Conservation (phyloP, 345 rosid genomes). For the Melaleuca quinquenervia region DNA sequence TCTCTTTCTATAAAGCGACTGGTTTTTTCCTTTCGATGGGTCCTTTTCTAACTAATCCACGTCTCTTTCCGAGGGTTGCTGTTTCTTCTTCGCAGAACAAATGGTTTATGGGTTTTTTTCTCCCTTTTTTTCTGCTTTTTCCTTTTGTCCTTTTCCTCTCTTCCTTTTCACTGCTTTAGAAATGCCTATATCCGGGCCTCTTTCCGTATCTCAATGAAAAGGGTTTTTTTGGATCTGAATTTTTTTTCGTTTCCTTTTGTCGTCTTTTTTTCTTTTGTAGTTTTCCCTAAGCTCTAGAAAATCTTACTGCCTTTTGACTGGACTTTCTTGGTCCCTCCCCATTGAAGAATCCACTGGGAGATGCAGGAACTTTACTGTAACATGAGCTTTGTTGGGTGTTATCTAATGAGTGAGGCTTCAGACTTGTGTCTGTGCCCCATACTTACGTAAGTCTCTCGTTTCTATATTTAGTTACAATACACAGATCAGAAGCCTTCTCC, state of each 20-base stretch:
- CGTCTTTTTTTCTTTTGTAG: slow-evolving; percentile 36
- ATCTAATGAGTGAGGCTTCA: neutral
- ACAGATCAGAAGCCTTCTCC: neutral
- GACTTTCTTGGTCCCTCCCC: neutral
- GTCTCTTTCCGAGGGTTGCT: slow-evolving; percentile 13
- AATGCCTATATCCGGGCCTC: slow-evolving; percentile 35
- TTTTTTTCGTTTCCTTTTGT: neutral
- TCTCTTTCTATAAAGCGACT: neutral
- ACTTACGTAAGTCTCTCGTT: slow-evolving; percentile 11
- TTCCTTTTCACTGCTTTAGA: slow-evolving; percentile 4
- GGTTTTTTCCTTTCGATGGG: slow-evolving; percentile 9
- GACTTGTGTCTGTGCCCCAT: slow-evolving; percentile 2
- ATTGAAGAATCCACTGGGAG: neutral
- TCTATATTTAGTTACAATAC: slow-evolving; percentile 6
- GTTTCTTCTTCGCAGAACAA: neutral
- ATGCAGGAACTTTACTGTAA: neutral
- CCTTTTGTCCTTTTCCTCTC: neutral
- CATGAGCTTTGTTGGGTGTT: neutral
- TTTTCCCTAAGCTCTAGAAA: slow-evolving; percentile 11
- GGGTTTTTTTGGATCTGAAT: slow-evolving; percentile 23
- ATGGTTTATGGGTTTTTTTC: slow-evolving; percentile 3
- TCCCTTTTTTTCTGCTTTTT: neutral
- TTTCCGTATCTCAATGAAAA: slow-evolving; percentile 12
- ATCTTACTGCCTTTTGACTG: slow-evolving; percentile 28
- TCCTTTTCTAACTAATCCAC: slow-evolving; percentile 21